phyloP scores from a whole-genome alignment of 768 basidiomycete genomes.

The Auriscalpium microsporum region DNA sequence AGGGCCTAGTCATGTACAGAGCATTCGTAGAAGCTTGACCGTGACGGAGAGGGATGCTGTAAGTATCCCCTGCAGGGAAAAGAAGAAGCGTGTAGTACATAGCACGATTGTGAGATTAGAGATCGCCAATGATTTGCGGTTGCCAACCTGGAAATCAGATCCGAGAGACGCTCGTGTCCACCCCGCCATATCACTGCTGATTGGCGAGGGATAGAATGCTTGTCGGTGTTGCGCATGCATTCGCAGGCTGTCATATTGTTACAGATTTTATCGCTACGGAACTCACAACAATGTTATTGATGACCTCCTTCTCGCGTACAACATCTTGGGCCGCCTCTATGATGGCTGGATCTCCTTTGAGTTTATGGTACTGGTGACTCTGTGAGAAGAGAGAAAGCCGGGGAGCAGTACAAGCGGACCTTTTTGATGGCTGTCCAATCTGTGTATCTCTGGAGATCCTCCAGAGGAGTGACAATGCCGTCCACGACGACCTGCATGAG shows the following conservation, averaged over 20 bases:
- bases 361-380: conserved; percentile 61
- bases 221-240: too few species aligned
- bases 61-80: too few species aligned
- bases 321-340: conserved; percentile 26
- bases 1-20: conserved; percentile 48
- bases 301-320: conserved; percentile 28
- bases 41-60: neutral
- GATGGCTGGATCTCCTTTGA: conserved; percentile 44
- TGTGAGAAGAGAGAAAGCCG: conserved; percentile 25
- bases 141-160: too few species aligned
- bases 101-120: too few species aligned
- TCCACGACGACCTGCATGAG: conserved; percentile 50
- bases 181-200: too few species aligned
- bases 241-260: conserved; percentile 17
- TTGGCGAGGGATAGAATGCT: too few species aligned
- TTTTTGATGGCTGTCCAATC: conserved; percentile 74
- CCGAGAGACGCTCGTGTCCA: too few species aligned
- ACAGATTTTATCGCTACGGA: conserved; percentile 79
- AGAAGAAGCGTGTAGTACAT: too few species aligned
- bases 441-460: conserved; percentile 36
- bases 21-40: conserved; percentile 50
- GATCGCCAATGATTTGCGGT: too few species aligned
- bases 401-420: conserved; percentile 32
- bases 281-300: conserved; percentile 68
- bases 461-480: conserved; percentile 46